Evolutionary conservation across 225 moss, liverwort and hornwort species (phyloP).

Genomic region (Thuidium tamariscinum): DNA sequence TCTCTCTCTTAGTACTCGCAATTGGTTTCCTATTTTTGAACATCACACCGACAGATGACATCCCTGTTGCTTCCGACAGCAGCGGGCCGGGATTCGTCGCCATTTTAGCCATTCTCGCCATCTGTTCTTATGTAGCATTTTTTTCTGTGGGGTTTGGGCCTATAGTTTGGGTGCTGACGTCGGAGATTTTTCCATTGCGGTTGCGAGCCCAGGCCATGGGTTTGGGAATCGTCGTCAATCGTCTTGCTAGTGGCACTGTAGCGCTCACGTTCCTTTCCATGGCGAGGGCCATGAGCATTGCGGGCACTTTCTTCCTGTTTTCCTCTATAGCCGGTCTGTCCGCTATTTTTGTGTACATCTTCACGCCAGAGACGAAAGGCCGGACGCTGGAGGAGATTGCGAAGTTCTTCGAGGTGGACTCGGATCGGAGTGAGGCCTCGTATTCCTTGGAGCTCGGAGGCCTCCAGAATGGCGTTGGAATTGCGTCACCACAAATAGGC

Average conservation of each 20-base stretch:
- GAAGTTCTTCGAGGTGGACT: slow-evolving; percentile 49
- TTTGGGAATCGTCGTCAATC: slow-evolving; percentile 76
- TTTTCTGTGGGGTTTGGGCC: slow-evolving; percentile 98
- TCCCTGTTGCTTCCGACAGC: slow-evolving; percentile 33
- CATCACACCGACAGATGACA: slow-evolving; percentile 41
- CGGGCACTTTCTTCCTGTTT: slow-evolving; percentile 81
- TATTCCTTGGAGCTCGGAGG: slow-evolving; percentile 35
- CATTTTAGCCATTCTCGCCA: slow-evolving; percentile 54
- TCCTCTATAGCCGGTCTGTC: slow-evolving; percentile 40
- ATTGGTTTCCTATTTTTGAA: slow-evolving; percentile 59
- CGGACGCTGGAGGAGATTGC: slow-evolving; percentile 81
- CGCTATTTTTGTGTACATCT: slow-evolving; percentile 50
- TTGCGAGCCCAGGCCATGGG: slow-evolving; percentile 97
- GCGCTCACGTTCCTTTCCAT: slow-evolving; percentile 80
- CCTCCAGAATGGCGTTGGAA: slow-evolving; percentile 4
- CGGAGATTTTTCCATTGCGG: slow-evolving; percentile 81
- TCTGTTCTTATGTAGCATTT: slow-evolving; percentile 80
- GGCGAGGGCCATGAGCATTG: slow-evolving; percentile 51
- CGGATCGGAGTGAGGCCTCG: slow-evolving; percentile 16
- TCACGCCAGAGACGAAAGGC: slow-evolving; percentile 88
- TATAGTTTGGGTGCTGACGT: slow-evolving; percentile 84
- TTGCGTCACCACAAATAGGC: slow-evolving; percentile 9
- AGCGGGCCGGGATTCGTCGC: slow-evolving; percentile 60
- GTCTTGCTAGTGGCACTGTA: slow-evolving; percentile 82
- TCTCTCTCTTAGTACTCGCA: slow-evolving; percentile 50